Base-by-base conservation (phyloP, 495 filamentous ascomycete genomes). In the Friedmanniomyces simplex region DNA sequence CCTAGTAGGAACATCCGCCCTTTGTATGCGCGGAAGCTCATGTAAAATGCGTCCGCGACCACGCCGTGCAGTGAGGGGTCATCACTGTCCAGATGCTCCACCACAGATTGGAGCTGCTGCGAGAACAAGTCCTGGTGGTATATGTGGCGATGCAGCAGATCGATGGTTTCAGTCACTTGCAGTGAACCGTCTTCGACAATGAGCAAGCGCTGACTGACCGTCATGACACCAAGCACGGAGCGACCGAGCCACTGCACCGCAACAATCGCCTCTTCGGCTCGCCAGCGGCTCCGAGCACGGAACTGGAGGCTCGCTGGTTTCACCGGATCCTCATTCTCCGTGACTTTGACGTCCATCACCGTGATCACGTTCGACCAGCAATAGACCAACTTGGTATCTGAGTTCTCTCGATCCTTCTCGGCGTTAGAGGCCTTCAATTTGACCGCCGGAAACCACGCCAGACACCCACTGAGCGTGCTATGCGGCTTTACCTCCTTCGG, bases 331-430 rank as follows among this genome's bases (percentile, higher is more conserved):
- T 84, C 76, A 5, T 70, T 67, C 43, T 81, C 81, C 21, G 81
- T 74, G 61, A 88, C 86, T 37, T 88, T 82, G 21, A 96, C 79
- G 55, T 99, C 94, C 24, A 97, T 68, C 20, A 97, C 84, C 0
- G 91, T 96, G 56, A 99, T 74, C 28, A 97, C 81, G 65, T 96
- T 96, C 12, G 91, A 96, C 94, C 93, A 99, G 66, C 89, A 95
- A 70, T 97, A 99, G 1, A 88, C 90, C n/a, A 99, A 77, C 67
- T 96, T 97, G 45, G 85, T 83, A 65, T 82, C 82, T 16, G 87
- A 89, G 34, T 72, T 67, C 1, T 73, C 73, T 45, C 76, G 73
- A 1, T 74, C 75, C 0, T 67, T 70, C 32, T 73, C 70, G 28
- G 67, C 68, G 49, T 86, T 83, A 41, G 81, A 78, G 24, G 82